Evolutionary conservation across 305 asterid species (phyloP).

Genomic region (Caryopteris hybrid): DNA sequence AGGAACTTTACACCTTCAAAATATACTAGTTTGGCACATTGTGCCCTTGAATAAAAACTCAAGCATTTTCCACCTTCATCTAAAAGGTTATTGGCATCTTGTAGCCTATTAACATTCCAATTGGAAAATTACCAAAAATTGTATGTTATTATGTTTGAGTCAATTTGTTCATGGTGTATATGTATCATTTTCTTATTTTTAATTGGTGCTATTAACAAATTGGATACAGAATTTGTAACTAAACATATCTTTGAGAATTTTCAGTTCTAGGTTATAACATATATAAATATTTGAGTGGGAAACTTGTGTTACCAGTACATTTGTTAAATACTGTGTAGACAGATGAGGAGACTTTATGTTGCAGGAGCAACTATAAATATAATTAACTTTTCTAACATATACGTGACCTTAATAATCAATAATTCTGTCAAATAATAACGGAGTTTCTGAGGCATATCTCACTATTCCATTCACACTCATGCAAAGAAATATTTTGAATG

Average conservation of each 20-base stretch:
- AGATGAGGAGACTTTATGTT: neutral
- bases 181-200: neutral
- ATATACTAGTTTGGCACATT: neutral
- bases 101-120: neutral
- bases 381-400: neutral
- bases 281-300: neutral
- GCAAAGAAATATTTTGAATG: neutral
- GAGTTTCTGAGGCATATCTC: neutral
- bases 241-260: neutral
- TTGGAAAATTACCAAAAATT: neutral
- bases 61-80: neutral
- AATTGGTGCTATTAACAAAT: neutral
- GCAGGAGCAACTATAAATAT: neutral
- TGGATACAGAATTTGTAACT: neutral
- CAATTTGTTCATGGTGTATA: too few relatives aligned
- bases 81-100: neutral
- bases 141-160: neutral
- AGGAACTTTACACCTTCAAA: neutral
- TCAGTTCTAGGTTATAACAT: neutral
- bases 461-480: neutral
- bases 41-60: neutral
- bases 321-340: neutral
- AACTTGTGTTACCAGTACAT: neutral
- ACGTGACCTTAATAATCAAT: neutral
- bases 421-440: neutral